A percentile compares a stretch with the other conserved stretches of the same genome.
phyloP scores from a whole-genome alignment of 345 rosid genomes.

The Gossypium stocksii region DNA sequence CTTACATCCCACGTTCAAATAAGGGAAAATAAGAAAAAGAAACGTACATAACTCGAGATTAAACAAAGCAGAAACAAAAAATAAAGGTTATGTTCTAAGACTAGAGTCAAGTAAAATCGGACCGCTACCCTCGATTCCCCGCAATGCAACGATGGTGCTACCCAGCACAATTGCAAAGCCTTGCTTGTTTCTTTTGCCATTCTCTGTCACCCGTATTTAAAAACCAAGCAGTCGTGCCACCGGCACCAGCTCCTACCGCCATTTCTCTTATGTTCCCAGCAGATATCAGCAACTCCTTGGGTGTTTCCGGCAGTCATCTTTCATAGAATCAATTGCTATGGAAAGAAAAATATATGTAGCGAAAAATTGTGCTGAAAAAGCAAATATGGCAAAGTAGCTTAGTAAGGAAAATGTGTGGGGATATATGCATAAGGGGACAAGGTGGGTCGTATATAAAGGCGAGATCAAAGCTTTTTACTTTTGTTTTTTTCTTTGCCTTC shows the following conservation, averaged over 20 bases:
- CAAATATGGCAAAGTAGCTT: slow-evolving; percentile 4
- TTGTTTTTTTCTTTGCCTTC: not conserved
- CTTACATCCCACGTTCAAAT: slow-evolving; percentile 51
- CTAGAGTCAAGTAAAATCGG: slow-evolving; percentile 43
- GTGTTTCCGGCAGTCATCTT: slow-evolving; percentile 11
- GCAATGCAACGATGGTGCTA: slow-evolving; percentile 67
- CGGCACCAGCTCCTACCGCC: slow-evolving; percentile 31
- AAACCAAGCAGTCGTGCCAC: slow-evolving; percentile 27
- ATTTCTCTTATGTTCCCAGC: slow-evolving; percentile 13
- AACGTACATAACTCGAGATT: slow-evolving; percentile 13
- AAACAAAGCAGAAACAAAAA: slow-evolving; percentile 18
- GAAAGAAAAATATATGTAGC: not conserved
- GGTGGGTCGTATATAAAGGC: slow-evolving; percentile 63
- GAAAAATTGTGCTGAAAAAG: slow-evolving; percentile 2
- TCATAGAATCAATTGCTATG: not conserved
- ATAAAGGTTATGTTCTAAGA: slow-evolving; percentile 6
- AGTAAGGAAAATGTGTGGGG: slow-evolving; percentile 10
- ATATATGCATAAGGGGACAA: slow-evolving; percentile 33
- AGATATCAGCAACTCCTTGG: not conserved
- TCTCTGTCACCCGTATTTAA: slow-evolving; percentile 33
- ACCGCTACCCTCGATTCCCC: slow-evolving; percentile 95
- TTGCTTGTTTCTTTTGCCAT: slow-evolving; percentile 11
- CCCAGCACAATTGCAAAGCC: slow-evolving; percentile 75
- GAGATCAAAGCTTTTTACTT: slow-evolving; percentile 29
- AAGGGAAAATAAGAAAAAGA: not conserved